Base-by-base conservation (phyloP, 2,329 filamentous ascomycete species). In the Corinectria fuckeliana region DNA sequence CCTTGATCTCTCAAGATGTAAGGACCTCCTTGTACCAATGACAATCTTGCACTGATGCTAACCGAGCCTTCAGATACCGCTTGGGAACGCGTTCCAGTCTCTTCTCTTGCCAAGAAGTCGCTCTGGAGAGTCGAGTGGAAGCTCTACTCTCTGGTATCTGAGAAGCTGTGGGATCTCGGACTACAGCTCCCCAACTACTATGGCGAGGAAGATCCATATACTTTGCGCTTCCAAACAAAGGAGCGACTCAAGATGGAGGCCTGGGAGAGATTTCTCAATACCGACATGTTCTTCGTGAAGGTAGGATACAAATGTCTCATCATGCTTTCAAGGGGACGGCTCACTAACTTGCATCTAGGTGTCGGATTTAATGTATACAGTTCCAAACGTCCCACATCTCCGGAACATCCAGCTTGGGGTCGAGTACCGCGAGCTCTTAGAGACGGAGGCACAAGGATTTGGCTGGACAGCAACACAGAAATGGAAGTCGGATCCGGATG, bases 201-300 rank as follows among this genome's bases (percentile, higher is more conserved):
- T 59, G 80, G 77, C 41, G 71, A 70, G 6, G 75, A 80, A 38
- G 77, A 82, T 36, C 81, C 83, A 1, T 74, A 74, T 11, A 72
- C 69, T 5, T 69, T 86, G 72, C 72, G 75, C 53, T 80, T 80
- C 58, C 71, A 74, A 45, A 75, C 72, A 11, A 78, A 78, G 34
- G 77, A 83, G 62, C 74, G 74, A 55, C 78, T 87, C 32, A 81
- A 80, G 47, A 70, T 74, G 25, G 80, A 82, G 41, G 82, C 84
- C 13, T 80, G 79, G 75, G 78, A 83, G 55, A 80, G 78, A 65
- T 88, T 88, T 71, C 74, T 80, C 60, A 79, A 80, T 16, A 82
- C 84, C 69, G 83, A 89, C 65, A 81, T 89, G 80, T 90, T 89
- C 71, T 89, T 89, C 67, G 83, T 90, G 62, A 89, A 88, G 80